phyloP scores from a whole-genome alignment of 192 early-diverging fungal genomes.

The Chytriomyces sp. region DNA sequence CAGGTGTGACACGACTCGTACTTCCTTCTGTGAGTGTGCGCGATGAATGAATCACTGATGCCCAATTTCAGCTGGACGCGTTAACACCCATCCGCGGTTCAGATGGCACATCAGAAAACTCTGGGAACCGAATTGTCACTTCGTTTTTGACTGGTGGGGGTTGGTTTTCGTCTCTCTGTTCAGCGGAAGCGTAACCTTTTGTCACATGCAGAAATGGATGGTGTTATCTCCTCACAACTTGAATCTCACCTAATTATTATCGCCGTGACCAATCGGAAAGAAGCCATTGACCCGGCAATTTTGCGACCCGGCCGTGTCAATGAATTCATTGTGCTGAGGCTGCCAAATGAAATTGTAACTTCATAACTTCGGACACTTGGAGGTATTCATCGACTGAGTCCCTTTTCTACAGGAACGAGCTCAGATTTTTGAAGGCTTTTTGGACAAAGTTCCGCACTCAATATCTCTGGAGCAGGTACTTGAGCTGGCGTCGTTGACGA shows the following conservation, averaged over 20 bases:
- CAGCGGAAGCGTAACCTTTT: neutral
- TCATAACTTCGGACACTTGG: neutral
- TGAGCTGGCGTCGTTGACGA: slow-evolving; percentile 55
- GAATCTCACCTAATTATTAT: slow-evolving; percentile 60
- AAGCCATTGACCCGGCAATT: slow-evolving; percentile 79
- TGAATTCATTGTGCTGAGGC: slow-evolving; percentile 69
- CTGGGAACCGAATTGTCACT: slow-evolving; percentile 87
- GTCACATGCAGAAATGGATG: slow-evolving; percentile 73
- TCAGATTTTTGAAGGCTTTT: slow-evolving; percentile 41
- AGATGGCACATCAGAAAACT: slow-evolving; percentile 68
- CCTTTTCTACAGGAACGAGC: slow-evolving; percentile 30
- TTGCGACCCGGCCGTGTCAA: slow-evolving; percentile 86
- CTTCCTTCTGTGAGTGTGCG: neutral
- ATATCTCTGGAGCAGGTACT: slow-evolving; percentile 53
- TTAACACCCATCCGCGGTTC: slow-evolving; percentile 71
- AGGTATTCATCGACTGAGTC: neutral
- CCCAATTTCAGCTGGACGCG: slow-evolving; percentile 71
- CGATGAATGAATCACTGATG: slow-evolving; percentile 14
- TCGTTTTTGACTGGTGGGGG: slow-evolving; percentile 73
- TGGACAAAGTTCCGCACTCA: slow-evolving; percentile 40
- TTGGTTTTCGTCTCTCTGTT: slow-evolving; percentile 17
- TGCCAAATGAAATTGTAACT: slow-evolving; percentile 60
- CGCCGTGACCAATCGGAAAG: slow-evolving; percentile 77
- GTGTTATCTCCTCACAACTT: slow-evolving; percentile 57
- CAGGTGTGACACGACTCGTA: slow-evolving; percentile 57